Base-by-base conservation (phyloP, 2,329 filamentous ascomycete genomes). In the Parastagonospora nodorum region DNA sequence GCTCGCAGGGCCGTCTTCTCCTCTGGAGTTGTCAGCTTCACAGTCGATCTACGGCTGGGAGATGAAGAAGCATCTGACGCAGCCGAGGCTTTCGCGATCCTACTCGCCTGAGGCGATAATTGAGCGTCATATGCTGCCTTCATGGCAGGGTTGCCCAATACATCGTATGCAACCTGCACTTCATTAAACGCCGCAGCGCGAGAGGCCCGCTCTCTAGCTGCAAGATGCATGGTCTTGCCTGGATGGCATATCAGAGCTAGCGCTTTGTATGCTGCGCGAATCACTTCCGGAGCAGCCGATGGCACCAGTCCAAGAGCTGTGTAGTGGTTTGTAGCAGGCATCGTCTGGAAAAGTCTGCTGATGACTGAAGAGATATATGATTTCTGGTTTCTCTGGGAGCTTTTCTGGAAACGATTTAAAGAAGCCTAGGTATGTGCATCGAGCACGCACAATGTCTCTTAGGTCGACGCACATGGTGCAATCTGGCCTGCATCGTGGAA, bases 241-340 rank as follows among this genome's bases (percentile, higher is more conserved):
- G 58, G 57, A 43, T 64, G 53, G 29, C 59, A 43, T 8, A 49
- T 43, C 10, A 60, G 48, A 4, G 32, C 51, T 8, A 63, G 55
- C 5, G 57, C 53, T 44, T 64, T 60, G 50, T 61, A 66, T 4
- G 58, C 55, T 16, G 62, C 55, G 19, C 55, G 44, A 36, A 66
- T 59, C 28, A 61, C 53, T 30, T 53, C 38, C 11, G 42, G 39
- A 11, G 55, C 46, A 5, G 60, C 58, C n/a, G 37, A 38, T 6
- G 50, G 50, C n/a, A 46, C 49, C 24, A 66, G 42, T 27, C 51
- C 56, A 12, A 64, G 55, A n/a, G 48, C 50, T 14, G 40, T 32
- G 57, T 60, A 63, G 36, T 63, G 47, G 11, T 52, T 61, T 43
- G 19, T 45, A 6, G 39, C 48, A 24, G 42, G 27, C 53, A 53